Base-by-base conservation (phyloP, 148 eudicot genomes). In the Cornus suecica region DNA sequence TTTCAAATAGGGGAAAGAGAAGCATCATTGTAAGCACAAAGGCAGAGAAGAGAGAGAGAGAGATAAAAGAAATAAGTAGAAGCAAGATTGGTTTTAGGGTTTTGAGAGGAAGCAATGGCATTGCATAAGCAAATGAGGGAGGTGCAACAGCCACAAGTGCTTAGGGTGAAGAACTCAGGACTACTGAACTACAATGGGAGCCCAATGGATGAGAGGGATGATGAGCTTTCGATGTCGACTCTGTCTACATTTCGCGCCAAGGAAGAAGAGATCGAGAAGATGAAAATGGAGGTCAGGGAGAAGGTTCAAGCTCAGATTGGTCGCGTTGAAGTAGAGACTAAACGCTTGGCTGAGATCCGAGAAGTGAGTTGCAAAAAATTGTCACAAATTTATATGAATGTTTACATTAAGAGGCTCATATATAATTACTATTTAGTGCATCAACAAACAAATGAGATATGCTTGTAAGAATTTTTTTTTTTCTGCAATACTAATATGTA, bases 231-330 rank as follows among this genome's bases (percentile, higher is more conserved):
- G 0, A 80, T 77, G 76, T 83, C 97, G 0, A 90, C 91, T 6
- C 70, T 95, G 15, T 77, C 91, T 20, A 75, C 91, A 0, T 95
- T 95, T 70, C 88, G 84, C 8, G 90, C 90, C 22, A 92, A 90
- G 88, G 99, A 95, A 74, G 99, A 92, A 42, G 99, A 92, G 90
- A 95, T 95, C 32, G 94, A 89, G 87, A 89, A 83, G 86, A 95
- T 74, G 89, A 95, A 90, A 73, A 75, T 73, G 82, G 88, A 86
- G 88, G 86, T 92, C 22, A 83, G 64, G 64, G 90, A 86, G 66
- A 90, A 83, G 29, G 93, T 92, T 73, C 88, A 88, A 26, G 90
- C 90, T 80, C 97, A 90, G 20, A 76, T 92, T 48, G 94, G 99
- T 22, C 97, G 97, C 6, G 93, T 86, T 34, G 97, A 89, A 69